Base-by-base conservation (phyloP, 805 yeast species). In the Kazachstania viticola region DNA sequence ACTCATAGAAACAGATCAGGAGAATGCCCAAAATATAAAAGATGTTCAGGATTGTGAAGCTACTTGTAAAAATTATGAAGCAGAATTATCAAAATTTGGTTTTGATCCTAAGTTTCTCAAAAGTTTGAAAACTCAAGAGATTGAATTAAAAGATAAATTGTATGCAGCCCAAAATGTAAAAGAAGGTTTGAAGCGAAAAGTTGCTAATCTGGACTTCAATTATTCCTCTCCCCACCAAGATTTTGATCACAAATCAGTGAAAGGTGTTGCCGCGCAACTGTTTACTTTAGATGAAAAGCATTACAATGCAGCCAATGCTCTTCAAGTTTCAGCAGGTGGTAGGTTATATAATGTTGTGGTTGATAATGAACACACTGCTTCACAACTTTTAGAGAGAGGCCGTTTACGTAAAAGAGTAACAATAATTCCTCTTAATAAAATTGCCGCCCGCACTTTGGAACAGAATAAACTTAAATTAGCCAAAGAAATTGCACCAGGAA, bases 271-370 rank as follows among this genome's bases (percentile, higher is more conserved):
- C 11, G 95, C 94, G 2, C 91, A 81, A 48, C 60, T 91, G 30
- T 84, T 93, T 50, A 56, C 65, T 1, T 51, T 91, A 14, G 68
- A 69, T 13, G 73, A 75, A 27, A 51, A 63, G 1, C 71, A 78
- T 30, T 51, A 58, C 33, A 69, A 71, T 17, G 73, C 76, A 33
- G 78, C 94, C 1, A 65, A 77, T 17, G 98, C 99, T 1, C 61
- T 91, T 22, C 96, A 91, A 56, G 79, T 83, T 2, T 79, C 94
- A 51, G 98, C 96, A 2, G 99, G 98, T 29, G 93, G 88, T 4
- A 66, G 87, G 44, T 57, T 93, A 19, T 93, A 74, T 54, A 85
- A 87, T 47, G 81, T 93, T 22, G 84, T 91, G 31, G 97, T 93
- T 19, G 96, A 85, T 45, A 77, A 73, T 39, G 93, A 88, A 36